Evolutionary conservation across 2,329 filamentous ascomycete genomes (phyloP), one percentile per base, ranked within the genome.

Genomic region (Trichoderma endophyticum): DNA sequence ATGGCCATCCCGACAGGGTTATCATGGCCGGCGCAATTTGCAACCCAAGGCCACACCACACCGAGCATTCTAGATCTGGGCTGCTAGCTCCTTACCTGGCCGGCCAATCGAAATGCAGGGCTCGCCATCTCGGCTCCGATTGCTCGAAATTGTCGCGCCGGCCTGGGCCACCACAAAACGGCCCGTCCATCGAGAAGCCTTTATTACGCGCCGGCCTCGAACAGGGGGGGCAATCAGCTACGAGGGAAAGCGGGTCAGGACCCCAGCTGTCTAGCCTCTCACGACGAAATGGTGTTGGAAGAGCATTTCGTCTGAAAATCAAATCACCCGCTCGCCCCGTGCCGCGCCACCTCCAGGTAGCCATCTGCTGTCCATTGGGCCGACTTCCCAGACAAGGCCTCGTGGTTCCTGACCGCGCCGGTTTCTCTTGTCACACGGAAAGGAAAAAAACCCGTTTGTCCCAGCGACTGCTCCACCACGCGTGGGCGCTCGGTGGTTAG

Each of bases 181-280:
- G 73, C 76, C 80, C 79, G 80, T 81, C 85, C 85, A 87, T 79
- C 83, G 80, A 81, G 79, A 82, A 82, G 81, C 81, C 81, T 82
- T 80, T 78, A 81, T 85, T 88, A 88, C 83, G 86, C 86, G 86
- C 86, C 86, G 76, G 76, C 71, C 75, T 80, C 75, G 78, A 79
- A 84, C 83, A 80, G 84, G 83, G 81, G 83, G 81, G 83, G 75
- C 73, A 71, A 69, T 71, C 73, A 74, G 74, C 57, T 67, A 69
- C 71, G 57, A 61, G 56, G 14, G 56, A 60, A 69, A 57, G 63
- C 70, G 60, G 66, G 74, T 71, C 56, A 48, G 30, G 56, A 57
- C 62, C 62, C 71, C 65, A 36, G 71, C 71, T 67, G 63, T 73
- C 72, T 72, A 75, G 70, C 56, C 30, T 57, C 68, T 71, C 71